Conservation (phyloP, 345 rosid genomes). For the Moringa oleifera region DNA sequence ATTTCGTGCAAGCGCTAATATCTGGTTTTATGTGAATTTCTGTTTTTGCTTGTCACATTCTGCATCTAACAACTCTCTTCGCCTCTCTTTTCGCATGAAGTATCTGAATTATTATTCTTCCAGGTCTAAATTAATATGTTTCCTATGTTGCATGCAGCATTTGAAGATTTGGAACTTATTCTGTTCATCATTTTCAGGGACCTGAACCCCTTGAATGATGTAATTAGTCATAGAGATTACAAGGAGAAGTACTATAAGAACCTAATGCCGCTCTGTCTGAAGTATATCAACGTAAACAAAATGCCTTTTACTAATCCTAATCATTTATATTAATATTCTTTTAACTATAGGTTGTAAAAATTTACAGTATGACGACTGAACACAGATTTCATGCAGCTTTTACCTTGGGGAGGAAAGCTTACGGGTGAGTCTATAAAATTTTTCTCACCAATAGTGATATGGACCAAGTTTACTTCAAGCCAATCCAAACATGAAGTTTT, state of each 20-base stretch:
- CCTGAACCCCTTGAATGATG: conserved; percentile 78
- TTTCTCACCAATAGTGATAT: conserved; percentile 71
- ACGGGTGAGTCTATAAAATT: conserved; percentile 76
- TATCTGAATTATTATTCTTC: neutral
- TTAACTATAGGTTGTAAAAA: conserved; percentile 13
- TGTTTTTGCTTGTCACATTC: neutral
- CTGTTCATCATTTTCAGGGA: conserved; percentile 43
- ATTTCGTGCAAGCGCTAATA: neutral
- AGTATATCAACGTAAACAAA: conserved; percentile 57
- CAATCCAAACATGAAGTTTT: conserved; percentile 34
- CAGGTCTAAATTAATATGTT: neutral
- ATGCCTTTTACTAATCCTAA: neutral
- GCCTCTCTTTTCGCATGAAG: neutral
- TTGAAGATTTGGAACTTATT: neutral
- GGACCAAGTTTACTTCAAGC: conserved; percentile 57
- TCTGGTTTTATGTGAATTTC: neutral
- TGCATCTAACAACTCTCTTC: neutral
- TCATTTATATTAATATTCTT: neutral
- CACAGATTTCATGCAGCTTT: conserved; percentile 61
- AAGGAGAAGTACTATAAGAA: conserved; percentile 66
- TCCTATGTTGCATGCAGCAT: neutral
- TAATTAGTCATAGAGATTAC: conserved; percentile 45
- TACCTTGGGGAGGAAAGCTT: conserved; percentile 97
- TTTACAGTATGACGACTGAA: conserved; percentile 32
- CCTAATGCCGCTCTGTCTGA: conserved; percentile 54